These are phyloP conservation scores for Tephrocybe sp. DNA, from an alignment of 768 basidiomycete genomes.

Conservation along the genomic window DNA sequence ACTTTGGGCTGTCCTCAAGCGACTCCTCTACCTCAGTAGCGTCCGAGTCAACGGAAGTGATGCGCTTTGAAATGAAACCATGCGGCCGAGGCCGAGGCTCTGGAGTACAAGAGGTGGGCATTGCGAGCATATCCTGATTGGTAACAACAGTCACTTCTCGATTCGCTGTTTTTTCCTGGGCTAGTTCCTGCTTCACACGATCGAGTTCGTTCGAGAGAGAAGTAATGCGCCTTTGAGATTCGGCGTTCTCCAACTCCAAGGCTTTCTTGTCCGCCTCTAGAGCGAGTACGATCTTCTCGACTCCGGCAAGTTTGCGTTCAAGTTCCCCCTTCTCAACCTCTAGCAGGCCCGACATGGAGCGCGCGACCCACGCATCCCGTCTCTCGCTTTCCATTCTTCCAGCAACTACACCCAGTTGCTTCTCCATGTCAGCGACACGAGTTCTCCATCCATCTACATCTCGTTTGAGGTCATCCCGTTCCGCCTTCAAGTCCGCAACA, in stretches of 20 bases:
- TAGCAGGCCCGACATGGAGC: constrained; percentile 64
- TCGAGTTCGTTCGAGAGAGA: constrained; percentile 57
- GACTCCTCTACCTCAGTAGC: constrained; percentile 66
- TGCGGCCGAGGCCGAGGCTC: constrained; percentile 23
- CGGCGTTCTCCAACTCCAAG: constrained; percentile 35
- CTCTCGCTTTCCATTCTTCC: constrained; percentile 76
- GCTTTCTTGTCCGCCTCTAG: constrained; percentile 30
- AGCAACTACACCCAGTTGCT: constrained; percentile 61
- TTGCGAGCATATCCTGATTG: constrained; percentile 39
- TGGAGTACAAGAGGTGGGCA: constrained; percentile 43
- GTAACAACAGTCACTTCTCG: constrained; percentile 9
- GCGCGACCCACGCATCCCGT: constrained; percentile 81
- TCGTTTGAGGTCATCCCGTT: constrained; percentile 84
- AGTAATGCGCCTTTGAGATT: constrained; percentile 30
- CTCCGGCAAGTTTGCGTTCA: constrained; percentile 44
- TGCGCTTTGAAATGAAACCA: constrained; percentile 34
- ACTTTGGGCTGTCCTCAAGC: constrained; percentile 41
- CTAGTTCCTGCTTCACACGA: constrained; percentile 27
- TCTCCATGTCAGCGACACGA: constrained; percentile 76
- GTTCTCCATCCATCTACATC: constrained; percentile 88
- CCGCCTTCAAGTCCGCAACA: constrained; percentile 78
- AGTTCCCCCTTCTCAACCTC: constrained; percentile 67
- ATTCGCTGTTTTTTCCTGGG: constrained; percentile 23
- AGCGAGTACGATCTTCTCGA: constrained; percentile 28
- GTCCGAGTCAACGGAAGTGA: constrained; percentile 63